Percentiles rank a stretch among this genome's conserved stretches.
phyloP scores from a whole-genome alignment of 495 filamentous ascomycete species.

The Tetracladium setigerum region DNA sequence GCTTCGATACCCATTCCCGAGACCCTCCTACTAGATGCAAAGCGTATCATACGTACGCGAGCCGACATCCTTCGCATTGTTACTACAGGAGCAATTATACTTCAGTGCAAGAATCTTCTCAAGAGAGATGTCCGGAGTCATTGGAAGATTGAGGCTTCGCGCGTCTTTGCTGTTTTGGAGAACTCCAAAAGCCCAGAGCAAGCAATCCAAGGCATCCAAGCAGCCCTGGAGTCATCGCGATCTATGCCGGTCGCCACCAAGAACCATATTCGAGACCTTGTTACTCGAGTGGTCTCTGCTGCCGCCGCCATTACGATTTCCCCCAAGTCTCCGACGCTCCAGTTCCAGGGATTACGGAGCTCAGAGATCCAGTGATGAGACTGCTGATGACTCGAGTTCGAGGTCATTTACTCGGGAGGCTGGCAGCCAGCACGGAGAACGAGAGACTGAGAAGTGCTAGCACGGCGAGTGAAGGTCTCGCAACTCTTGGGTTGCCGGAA shows the following conservation, averaged over 20 bases:
- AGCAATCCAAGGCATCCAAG: constrained; percentile 57
- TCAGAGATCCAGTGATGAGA: constrained; percentile 73
- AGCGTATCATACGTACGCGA: constrained; percentile 61
- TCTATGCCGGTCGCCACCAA: constrained; percentile 67
- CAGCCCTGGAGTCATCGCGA: constrained; percentile 69
- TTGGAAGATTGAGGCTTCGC: constrained; percentile 81
- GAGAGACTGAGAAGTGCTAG: constrained; percentile 77
- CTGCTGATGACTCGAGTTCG: constrained; percentile 70
- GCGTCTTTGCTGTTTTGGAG: constrained; percentile 53
- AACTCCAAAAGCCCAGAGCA: constrained; percentile 32
- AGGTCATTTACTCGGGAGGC: constrained; percentile 65
- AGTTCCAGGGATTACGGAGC: constrained; percentile 25
- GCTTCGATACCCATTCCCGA: constrained; percentile 63
- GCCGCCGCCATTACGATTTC: constrained; percentile 26
- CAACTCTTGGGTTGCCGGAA: constrained; percentile 74
- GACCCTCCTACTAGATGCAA: constrained; percentile 72
- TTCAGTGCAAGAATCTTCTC: constrained; percentile 92
- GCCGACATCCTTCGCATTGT: constrained; percentile 64
- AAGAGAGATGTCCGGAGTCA: constrained; percentile 84
- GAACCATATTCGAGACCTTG: constrained; percentile 44
- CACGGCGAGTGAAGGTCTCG: constrained; percentile 76
- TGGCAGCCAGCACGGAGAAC: constrained; percentile 67
- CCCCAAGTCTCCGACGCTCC: constrained; percentile 34
- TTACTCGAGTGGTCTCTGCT: constrained; percentile 40
- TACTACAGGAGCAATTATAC: constrained; percentile 68